These are phyloP conservation scores for Brassica nigra DNA, from an alignment of 345 rosid genomes.

Conservation along the genomic window DNA sequence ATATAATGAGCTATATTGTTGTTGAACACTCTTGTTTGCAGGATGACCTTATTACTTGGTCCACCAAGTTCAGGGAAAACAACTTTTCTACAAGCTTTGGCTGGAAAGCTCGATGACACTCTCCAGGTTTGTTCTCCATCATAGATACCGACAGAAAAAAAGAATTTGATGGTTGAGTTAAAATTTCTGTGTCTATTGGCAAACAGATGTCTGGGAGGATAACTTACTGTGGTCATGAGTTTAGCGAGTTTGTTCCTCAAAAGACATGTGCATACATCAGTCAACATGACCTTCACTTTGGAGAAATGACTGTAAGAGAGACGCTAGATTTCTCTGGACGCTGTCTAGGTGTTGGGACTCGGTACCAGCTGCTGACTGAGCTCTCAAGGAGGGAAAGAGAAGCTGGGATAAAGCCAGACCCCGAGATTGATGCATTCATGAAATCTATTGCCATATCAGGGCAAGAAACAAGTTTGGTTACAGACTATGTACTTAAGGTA, in stretches of 20 bases:
- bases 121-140: constrained; percentile 50
- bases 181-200: background rate
- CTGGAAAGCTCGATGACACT: constrained; percentile 64
- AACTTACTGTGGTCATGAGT: constrained; percentile 76
- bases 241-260: constrained; percentile 74
- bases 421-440: constrained; percentile 85
- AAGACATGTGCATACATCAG: constrained; percentile 81
- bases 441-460: constrained; percentile 63
- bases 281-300: constrained; percentile 81
- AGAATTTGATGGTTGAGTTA: background rate
- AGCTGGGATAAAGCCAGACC: constrained; percentile 66
- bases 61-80: constrained; percentile 94
- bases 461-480: constrained; percentile 67
- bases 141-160: background rate
- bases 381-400: constrained; percentile 76
- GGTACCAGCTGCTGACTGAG: constrained; percentile 68
- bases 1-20: background rate
- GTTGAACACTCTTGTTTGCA: constrained; percentile 34
- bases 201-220: constrained; percentile 61
- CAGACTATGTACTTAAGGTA: constrained; percentile 87
- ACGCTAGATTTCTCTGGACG: constrained; percentile 79
- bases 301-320: constrained; percentile 86
- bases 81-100: constrained; percentile 73
- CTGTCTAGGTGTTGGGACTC: constrained; percentile 73
- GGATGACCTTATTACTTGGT: constrained; percentile 88